phyloP scores from a whole-genome alignment of 2,329 filamentous ascomycete species.

The Sarocladium brachiariae region DNA sequence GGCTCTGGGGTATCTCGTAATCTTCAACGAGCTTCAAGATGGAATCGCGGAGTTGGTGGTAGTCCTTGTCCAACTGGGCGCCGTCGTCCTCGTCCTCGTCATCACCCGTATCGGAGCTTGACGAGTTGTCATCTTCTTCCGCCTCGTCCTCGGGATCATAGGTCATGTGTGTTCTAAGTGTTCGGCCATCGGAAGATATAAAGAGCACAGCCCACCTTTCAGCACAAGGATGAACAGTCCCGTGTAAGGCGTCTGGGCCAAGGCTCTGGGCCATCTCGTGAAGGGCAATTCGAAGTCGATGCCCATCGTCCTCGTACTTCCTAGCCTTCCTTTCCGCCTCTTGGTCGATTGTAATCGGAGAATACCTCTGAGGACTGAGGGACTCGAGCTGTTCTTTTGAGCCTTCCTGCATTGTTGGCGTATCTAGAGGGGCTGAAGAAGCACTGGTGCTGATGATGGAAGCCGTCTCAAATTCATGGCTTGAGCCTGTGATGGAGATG shows the following conservation, averaged over 20 bases:
- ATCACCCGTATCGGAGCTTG: conserved; percentile 52
- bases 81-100: conserved; percentile 54
- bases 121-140: conserved; percentile 59
- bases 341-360: conserved; percentile 42
- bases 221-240: conserved; percentile 68
- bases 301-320: conserved; percentile 58
- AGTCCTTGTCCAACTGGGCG: conserved; percentile 67
- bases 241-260: conserved; percentile 57
- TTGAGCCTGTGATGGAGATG: conserved; percentile 51
- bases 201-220: conserved; percentile 81
- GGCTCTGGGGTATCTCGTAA: conserved; percentile 67
- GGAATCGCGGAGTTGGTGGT: conserved; percentile 72
- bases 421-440: conserved; percentile 46
- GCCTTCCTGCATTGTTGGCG: background rate
- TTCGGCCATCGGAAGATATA: conserved; percentile 65
- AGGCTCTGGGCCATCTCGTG: conserved; percentile 64
- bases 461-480: conserved; percentile 55
- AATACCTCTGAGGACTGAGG: conserved; percentile 55
- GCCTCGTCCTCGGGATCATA: conserved; percentile 62
- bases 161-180: conserved; percentile 63
- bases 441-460: conserved; percentile 67
- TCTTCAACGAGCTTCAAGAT: conserved; percentile 77
- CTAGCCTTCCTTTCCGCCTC: conserved; percentile 35
- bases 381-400: background rate
- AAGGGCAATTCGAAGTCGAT: conserved; percentile 58